These are phyloP conservation scores for Colletotrichum australisinense DNA, from an alignment of 2,329 filamentous ascomycete species.

Conservation along the genomic window DNA sequence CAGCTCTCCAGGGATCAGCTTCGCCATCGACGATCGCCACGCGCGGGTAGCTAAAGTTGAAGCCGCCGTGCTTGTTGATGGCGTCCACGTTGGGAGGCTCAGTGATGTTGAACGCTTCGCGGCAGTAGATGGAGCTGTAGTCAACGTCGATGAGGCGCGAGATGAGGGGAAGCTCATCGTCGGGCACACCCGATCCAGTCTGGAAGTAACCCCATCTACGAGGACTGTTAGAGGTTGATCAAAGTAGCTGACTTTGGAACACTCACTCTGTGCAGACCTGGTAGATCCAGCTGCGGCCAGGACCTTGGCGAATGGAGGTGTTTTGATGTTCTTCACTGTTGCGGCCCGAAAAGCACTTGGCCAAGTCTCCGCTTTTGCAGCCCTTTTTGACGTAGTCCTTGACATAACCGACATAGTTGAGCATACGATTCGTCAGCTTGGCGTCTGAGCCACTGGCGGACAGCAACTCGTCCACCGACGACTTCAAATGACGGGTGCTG, in stretches of 20 bases:
- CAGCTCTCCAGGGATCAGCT: slow-evolving; percentile 83
- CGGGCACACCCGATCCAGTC: slow-evolving; percentile 77
- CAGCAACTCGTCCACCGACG: slow-evolving; percentile 53
- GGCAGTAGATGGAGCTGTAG: slow-evolving; percentile 72
- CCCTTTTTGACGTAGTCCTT: slow-evolving; percentile 36
- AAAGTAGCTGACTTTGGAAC: background rate
- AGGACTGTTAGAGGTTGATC: slow-evolving; percentile 31
- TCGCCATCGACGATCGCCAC: slow-evolving; percentile 83
- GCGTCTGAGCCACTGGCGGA: slow-evolving; percentile 48
- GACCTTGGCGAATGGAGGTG: slow-evolving; percentile 38
- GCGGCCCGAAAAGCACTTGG: slow-evolving; percentile 46
- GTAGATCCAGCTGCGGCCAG: slow-evolving; percentile 59
- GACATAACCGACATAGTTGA: slow-evolving; percentile 66
- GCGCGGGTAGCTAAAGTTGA: slow-evolving; percentile 77
- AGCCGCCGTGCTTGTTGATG: slow-evolving; percentile 83
- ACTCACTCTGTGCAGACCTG: slow-evolving; percentile 67
- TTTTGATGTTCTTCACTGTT: slow-evolving; percentile 37
- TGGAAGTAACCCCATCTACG: slow-evolving; percentile 81
- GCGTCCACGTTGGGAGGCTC: slow-evolving; percentile 69
- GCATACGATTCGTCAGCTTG: slow-evolving; percentile 53
- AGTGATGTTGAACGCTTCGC: slow-evolving; percentile 76
- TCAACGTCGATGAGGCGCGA: slow-evolving; percentile 76
- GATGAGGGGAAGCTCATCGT: slow-evolving; percentile 73
- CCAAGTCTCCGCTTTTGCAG: slow-evolving; percentile 41
- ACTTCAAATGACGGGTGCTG: slow-evolving; percentile 48